Conservation (phyloP, 2,329 filamentous ascomycete species). For the Colletotrichum liaoningense region DNA sequence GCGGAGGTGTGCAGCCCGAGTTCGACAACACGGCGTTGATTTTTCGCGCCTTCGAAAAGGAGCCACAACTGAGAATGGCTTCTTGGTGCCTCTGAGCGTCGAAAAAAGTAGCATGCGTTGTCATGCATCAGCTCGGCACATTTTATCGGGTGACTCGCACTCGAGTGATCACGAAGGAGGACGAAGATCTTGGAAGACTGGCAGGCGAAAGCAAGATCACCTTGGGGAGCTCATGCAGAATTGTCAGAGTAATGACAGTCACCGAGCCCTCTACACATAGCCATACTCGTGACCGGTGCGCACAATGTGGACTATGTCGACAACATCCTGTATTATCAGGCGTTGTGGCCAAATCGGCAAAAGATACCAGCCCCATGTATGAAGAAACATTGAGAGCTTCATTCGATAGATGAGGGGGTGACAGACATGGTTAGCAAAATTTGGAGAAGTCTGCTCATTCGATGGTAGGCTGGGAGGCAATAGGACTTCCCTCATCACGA, state of each 20-base stretch:
- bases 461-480: background rate
- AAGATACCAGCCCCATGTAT: background rate
- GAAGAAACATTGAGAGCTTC: background rate
- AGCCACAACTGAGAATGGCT: background rate
- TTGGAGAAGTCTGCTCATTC: background rate
- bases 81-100: background rate
- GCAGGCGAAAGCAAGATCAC: too few relatives aligned
- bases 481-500: background rate
- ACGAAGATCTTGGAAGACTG: too few relatives aligned
- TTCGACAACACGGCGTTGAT: background rate
- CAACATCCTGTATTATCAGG: background rate
- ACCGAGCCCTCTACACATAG: too few relatives aligned
- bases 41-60: background rate
- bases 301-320: background rate
- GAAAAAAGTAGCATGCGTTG: background rate
- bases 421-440: background rate
- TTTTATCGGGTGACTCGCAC: background rate
- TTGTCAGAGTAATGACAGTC: too few relatives aligned
- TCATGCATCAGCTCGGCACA: background rate
- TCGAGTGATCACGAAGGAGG: too few relatives aligned
- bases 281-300: too few relatives aligned
- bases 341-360: background rate
- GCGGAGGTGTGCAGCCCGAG: background rate
- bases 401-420: background rate
- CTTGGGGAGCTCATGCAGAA: too few relatives aligned